phyloP scores from a whole-genome alignment of 2,329 filamentous ascomycete species.

The Endoconidiophora polonica region DNA sequence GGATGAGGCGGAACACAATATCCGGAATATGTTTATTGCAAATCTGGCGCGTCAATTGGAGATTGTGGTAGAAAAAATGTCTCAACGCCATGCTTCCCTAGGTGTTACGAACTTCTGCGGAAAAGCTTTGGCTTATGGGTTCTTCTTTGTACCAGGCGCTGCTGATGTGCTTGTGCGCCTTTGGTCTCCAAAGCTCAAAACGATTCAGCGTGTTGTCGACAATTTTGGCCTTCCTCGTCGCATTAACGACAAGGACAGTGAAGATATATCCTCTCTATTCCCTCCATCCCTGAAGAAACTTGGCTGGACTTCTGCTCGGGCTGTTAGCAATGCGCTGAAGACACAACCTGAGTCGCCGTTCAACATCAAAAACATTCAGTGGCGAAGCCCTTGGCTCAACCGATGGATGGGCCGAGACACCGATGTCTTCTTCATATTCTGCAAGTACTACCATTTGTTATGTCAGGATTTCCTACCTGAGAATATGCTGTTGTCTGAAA shows the following conservation, averaged over 20 bases:
- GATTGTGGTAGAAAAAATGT: slow-evolving; percentile 81
- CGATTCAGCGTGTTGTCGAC: slow-evolving; percentile 54
- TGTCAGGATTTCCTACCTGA: slow-evolving; percentile 53
- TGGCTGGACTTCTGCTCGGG: slow-evolving; percentile 36
- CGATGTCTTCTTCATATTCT: slow-evolving; percentile 81
- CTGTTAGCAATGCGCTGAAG: slow-evolving; percentile 40
- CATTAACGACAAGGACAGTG: slow-evolving; percentile 34
- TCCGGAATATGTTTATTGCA: slow-evolving; percentile 69
- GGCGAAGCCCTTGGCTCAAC: slow-evolving; percentile 71
- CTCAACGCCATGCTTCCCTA: slow-evolving; percentile 47
- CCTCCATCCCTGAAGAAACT: slow-evolving; percentile 45
- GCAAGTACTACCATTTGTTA: slow-evolving; percentile 72
- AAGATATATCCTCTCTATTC: slow-evolving; percentile 52
- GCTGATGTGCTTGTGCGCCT: slow-evolving; percentile 69
- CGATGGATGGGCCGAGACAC: slow-evolving; percentile 79
- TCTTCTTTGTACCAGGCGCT: slow-evolving; percentile 79
- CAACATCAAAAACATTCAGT: slow-evolving; percentile 55
- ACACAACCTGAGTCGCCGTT: slow-evolving; percentile 48
- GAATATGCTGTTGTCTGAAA: slow-evolving; percentile 34
- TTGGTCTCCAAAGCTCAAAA: slow-evolving; percentile 55
- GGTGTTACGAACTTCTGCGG: slow-evolving; percentile 72
- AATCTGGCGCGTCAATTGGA: slow-evolving; percentile 72
- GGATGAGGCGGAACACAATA: slow-evolving; percentile 69
- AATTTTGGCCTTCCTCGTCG: slow-evolving; percentile 49
- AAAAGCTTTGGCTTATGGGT: slow-evolving; percentile 81